Base-by-base conservation (phyloP, 2,329 filamentous ascomycete genomes). In the Epichloe aotearoae region DNA sequence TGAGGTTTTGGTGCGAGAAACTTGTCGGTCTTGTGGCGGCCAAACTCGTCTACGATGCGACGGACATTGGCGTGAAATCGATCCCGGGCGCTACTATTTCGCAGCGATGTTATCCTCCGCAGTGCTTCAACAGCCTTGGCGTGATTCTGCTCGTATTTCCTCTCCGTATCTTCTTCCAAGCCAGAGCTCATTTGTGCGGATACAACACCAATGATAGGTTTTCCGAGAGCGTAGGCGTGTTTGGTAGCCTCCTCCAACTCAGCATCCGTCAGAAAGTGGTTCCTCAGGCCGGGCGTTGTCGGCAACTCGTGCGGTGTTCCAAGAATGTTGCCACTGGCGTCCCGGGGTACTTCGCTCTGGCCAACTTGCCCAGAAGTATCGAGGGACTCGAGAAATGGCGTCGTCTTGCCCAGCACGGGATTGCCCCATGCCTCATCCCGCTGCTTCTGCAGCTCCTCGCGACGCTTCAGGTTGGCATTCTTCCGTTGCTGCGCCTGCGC, bases 1-100 rank as follows among this genome's bases (percentile, higher is more conserved):
- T 72, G 66, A 3, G 77, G 72, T 64, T 82, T 85, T 0, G 81
- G 80, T 23, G 76, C 75, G 33, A 98, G 76, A 4, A 69, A 64
- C 8, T 67, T 60, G 67, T 98, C 93, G 1, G 93, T 98, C 59
- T 84, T 81, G 73, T 98, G 93, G 47, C 93, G 82, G 47, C 93
- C 93, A 62, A 98, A 96, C 3, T 81, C 83, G 54, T 90, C 79
- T 57, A 98, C 78, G 66, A 90, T 94, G 54, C 88, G 83, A 58
- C 83, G 77, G 58, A 91, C 84, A 64, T 96, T 96, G 62, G 86
- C 81, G 58, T 89, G 83, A 59, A 83, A 82, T 49, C 81, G 79
- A 61, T 95, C 88, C 66, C 85, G 84, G 57, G 79, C 82, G 66
- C 80, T 91, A 59, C 82, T 84, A 61, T 94, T 89, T 40, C 77